Conservation (phyloP, 2,329 filamentous ascomycete species). For the Bimuria novae-zelandiae region DNA sequence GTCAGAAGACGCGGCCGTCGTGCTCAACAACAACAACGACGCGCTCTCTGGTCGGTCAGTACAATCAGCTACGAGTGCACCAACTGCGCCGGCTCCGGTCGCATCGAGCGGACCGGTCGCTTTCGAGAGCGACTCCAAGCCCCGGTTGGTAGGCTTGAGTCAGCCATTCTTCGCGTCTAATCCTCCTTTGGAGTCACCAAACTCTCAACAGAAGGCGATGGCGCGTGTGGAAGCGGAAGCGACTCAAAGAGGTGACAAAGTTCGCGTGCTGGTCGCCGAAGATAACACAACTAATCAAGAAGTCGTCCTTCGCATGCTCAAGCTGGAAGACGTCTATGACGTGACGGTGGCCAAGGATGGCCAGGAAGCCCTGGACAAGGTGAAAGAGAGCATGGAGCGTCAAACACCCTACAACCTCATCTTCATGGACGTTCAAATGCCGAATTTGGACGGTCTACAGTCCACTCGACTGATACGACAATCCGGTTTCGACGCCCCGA, state of each 20-base stretch:
- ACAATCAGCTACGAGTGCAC: slow-evolving; percentile 33
- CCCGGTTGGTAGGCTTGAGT: slow-evolving; percentile 79
- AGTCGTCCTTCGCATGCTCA: slow-evolving; percentile 65
- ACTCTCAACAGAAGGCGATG: slow-evolving; percentile 68
- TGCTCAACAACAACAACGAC: slow-evolving; percentile 38
- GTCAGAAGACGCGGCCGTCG: slow-evolving; percentile 28
- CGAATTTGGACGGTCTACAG: slow-evolving; percentile 86
- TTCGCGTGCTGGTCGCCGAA: slow-evolving; percentile 86
- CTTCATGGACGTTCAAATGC: slow-evolving; percentile 97
- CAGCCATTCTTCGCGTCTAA: slow-evolving; percentile 75
- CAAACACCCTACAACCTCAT: slow-evolving; percentile 80
- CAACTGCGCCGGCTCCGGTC: slow-evolving; percentile 23
- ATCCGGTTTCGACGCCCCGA: slow-evolving; percentile 85
- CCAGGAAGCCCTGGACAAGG: slow-evolving; percentile 84
- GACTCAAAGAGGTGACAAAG: slow-evolving; percentile 60
- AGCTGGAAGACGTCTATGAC: slow-evolving; percentile 80
- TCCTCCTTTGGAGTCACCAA: slow-evolving; percentile 55
- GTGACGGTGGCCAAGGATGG: slow-evolving; percentile 77
- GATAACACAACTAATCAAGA: slow-evolving; percentile 62
- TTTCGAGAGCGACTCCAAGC: slow-evolving; percentile 67
- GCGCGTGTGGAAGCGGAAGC: slow-evolving; percentile 68
- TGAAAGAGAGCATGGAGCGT: slow-evolving; percentile 79
- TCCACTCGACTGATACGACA: slow-evolving; percentile 83
- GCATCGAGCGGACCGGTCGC: slow-evolving; percentile 38
- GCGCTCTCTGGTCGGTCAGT: slow-evolving; percentile 36